Evolutionary conservation across 2,329 filamentous ascomycete species (phyloP).

Genomic region (Alternaria hordeiaustralica): DNA sequence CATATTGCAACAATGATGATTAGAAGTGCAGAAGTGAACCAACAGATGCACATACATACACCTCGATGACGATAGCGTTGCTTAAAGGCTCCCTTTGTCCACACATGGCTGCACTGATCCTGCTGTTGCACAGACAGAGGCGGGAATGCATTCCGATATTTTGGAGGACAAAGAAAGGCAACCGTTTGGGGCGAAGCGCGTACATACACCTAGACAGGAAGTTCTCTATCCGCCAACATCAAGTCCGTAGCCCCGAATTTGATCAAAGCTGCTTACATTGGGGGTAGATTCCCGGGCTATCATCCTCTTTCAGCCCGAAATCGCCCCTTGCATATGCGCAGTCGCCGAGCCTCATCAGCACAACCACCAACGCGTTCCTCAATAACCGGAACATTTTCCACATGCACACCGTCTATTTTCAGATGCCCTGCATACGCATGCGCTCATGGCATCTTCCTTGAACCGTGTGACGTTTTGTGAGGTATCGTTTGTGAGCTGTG

Average conservation of each 20-base stretch:
- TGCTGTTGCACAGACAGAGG: conserved; percentile 5
- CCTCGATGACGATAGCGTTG: neutral
- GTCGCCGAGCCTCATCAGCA: conserved; percentile 6
- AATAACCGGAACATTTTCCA: neutral
- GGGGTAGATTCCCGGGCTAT: neutral
- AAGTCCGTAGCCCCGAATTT: neutral
- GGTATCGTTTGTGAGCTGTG: neutral
- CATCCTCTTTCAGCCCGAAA: neutral
- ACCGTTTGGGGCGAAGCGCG: neutral
- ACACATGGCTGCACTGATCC: neutral
- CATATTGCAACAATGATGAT: conserved; percentile 4
- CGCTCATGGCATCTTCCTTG: neutral
- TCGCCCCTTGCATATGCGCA: conserved; percentile 10
- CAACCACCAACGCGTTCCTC: neutral
- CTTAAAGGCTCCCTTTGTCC: conserved; percentile 6
- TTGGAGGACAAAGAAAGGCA: conserved; percentile 10
- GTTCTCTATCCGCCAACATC: neutral
- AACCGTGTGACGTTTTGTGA: neutral
- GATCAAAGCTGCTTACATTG: neutral
- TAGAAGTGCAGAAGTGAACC: neutral
- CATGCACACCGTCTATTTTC: neutral
- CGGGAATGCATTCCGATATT: neutral
- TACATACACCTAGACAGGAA: neutral
- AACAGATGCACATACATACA: neutral
- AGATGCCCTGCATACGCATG: neutral